Evolutionary conservation across 768 basidiomycete species (phyloP), one percentile per base, ranked within the genome.

Genomic region (Lactifluus hygrophoroides): DNA sequence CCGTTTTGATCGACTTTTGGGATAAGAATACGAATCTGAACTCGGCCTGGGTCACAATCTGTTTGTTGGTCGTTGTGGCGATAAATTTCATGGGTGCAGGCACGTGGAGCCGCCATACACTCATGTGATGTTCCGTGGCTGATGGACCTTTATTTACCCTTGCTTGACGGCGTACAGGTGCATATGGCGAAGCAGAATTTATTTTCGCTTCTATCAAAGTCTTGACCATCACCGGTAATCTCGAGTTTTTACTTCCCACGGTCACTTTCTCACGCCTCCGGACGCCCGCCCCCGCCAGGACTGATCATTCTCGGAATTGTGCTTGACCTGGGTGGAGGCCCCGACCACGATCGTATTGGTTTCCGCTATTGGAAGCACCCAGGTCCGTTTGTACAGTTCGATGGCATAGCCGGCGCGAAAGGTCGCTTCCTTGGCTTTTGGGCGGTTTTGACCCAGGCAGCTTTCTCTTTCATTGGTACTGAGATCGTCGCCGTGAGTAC

Each of bases 381-480:
- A 0, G 95, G 95, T 11, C 85, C 94, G 0, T 91, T 97, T 67
- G 84, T 77, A 10, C 90, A 95, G 66, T 90, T 73, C 65, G 13
- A 75, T 13, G 75, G 70, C 3, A 89, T 91, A 21, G 6, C 66
- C 3, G 94, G 94, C 3, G 60, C 79, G 3, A 81, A 80, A 64
- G 94, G 93, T 9, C 81, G 76, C 25, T 96, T 97, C 79, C 77
- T 85, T 19, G 86, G 80, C 23, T 84, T 77, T 73, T 84, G 80
- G 78, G 70, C 80, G 0, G 85, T 86, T 57, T 73, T 95, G 72
- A 83, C 85, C 7, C 87, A 94, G 64, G 94, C 94, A 3, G 92
- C 90, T 14, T 96, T 94, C 76, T 92, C 90, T 11, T 94, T 79
- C 70, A 92, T 94, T 59, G 94, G 94, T 16, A 94, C 92, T 6